Evolutionary conservation across 2,329 filamentous ascomycete genomes (phyloP).

Genomic region (Fusarium protoensiforme): DNA sequence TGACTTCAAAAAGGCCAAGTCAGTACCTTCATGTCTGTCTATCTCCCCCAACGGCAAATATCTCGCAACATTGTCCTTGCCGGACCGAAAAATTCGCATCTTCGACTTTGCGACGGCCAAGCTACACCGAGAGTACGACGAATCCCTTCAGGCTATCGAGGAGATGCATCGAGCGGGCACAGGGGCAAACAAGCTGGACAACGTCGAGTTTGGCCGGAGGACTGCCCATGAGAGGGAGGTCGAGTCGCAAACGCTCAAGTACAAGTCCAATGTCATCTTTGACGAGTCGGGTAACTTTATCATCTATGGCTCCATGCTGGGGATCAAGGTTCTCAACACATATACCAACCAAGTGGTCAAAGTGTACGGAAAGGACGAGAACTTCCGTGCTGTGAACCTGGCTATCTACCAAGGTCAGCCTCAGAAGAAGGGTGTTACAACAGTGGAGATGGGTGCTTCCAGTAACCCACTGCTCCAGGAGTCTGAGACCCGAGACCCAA

Average conservation of each 20-base stretch:
- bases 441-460: conserved; percentile 96
- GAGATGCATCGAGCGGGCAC: conserved; percentile 98
- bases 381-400: conserved; percentile 84
- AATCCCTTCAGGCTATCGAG: conserved; percentile 87
- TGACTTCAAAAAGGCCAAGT: conserved; percentile 96
- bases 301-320: conserved; percentile 90
- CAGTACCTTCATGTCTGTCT: conserved; percentile 81
- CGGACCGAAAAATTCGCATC: conserved; percentile 90
- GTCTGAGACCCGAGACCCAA: conserved; percentile 89
- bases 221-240: conserved; percentile 89
- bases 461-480: conserved; percentile 93
- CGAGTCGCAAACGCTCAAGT: conserved; percentile 73
- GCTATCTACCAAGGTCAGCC: conserved; percentile 94
- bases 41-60: conserved; percentile 88
- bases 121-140: conserved; percentile 92
- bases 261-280: conserved; percentile 88
- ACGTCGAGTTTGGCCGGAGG: conserved; percentile 90
- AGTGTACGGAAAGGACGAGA: conserved; percentile 90
- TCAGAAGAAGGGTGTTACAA: conserved; percentile 92
- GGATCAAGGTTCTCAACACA: conserved; percentile 95
- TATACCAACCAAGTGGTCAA: conserved; percentile 93
- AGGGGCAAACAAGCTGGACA: conserved; percentile 81
- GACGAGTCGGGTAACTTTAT: conserved; percentile 97
- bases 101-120: conserved; percentile 94
- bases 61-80: conserved; percentile 90